Evolutionary conservation across 2,329 filamentous ascomycete genomes (phyloP), one percentile per base, ranked within the genome.

Genomic region (Colletotrichum sublineola): DNA sequence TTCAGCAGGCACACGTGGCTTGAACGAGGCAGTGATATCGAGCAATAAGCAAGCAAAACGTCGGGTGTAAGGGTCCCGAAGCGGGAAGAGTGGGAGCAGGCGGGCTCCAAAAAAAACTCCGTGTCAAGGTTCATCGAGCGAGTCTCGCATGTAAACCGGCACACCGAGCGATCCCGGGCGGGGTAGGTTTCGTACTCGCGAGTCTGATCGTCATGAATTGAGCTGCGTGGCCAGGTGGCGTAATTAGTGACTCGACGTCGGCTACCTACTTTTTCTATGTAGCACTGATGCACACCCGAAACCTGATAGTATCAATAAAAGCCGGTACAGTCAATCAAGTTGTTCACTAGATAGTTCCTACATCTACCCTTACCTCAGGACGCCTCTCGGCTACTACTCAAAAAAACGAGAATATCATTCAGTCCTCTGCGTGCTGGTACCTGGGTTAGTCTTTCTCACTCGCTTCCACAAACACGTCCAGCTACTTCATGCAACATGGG

Each of bases 121-220:
- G 66, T n/a, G 24, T 44, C 65, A 69, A 48, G n/a, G 65, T 38
- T 64, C 36, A 57, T 64, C 14, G 66, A n/a, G 44, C 40, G 33
- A 46, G 31, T 7, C n/a, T 56, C 44, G 31, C 40, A 12, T 61
- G 66, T n/a, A 72, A 56, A 40, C 24, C 58, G 33, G 48, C n/a
- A 44, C 12, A 38, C 38, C 14, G 8, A 63, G 44, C 24, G n/a
- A 68, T 57, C 15, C 15, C n/a, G 53, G 12, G 55, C 53, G 66
- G 46, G 58, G 33, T 64, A 53, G 20, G 29, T 56, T 65, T 65
- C 69, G 69, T 61, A 65, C 53, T 61, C 66, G 60, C 7, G 15
- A 56, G 60, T 69, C 7, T 69, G 29, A 71, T 63, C 44, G 65
- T 53, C 68, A 53, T 33, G 29, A 58, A 46, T 29, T 9, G 60